Percentiles rank a stretch among this genome's conserved stretches.
Evolutionary conservation across 129 eudicot species (phyloP).

Genomic region (Tagetes patula): DNA sequence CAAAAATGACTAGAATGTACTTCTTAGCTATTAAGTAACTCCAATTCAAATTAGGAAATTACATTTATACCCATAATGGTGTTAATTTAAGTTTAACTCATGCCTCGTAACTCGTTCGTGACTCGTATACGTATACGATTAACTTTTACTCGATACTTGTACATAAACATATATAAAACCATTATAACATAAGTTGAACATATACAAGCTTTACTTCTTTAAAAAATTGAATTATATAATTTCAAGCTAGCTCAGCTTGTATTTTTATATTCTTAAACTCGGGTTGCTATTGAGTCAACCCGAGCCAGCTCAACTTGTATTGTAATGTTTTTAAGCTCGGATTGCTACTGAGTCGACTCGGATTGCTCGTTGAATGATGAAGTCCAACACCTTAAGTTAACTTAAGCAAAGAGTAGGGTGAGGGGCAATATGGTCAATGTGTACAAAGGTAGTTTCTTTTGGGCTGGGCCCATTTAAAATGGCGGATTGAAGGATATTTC

Average conservation of each 20-base stretch:
- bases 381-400: slow-evolving; percentile 34
- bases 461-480: slow-evolving; percentile 35
- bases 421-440: slow-evolving; percentile 33
- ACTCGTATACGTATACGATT: neutral
- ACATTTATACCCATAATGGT: slow-evolving; percentile 18
- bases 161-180: no score
- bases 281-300: neutral
- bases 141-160: no score
- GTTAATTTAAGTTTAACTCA: neutral
- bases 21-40: slow-evolving; percentile 72
- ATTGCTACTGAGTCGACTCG: neutral
- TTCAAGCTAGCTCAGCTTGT: no score
- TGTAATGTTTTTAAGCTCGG: neutral
- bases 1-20: slow-evolving; percentile 42
- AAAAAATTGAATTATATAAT: no score
- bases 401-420: slow-evolving; percentile 47
- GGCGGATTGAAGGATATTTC: slow-evolving; percentile 19
- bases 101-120: neutral
- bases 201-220: no score
- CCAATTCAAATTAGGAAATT: slow-evolving; percentile 6
- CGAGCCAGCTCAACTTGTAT: neutral
- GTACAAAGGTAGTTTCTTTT: slow-evolving; percentile 33
- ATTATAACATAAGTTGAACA: no score
- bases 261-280: no score
- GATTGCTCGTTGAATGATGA: neutral